Evolutionary conservation across 139 green algal species (phyloP).

Genomic region (Volvox africanus): DNA sequence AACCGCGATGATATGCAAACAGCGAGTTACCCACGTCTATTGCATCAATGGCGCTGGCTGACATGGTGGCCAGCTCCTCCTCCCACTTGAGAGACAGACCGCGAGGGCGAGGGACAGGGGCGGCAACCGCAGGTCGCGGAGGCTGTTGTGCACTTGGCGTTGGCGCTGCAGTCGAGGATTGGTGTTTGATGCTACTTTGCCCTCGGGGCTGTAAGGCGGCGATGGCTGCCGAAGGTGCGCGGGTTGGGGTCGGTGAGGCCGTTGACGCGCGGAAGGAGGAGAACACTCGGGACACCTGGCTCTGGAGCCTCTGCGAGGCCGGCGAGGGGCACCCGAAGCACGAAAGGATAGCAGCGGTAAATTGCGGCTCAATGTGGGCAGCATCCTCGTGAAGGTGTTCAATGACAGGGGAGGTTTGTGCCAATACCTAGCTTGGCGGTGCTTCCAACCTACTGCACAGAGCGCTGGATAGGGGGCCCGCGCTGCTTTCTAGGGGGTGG

Average conservation of each 20-base stretch:
- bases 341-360: too few relatives aligned
- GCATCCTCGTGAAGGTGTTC: too few relatives aligned
- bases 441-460: too few relatives aligned
- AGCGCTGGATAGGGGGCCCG: too few relatives aligned
- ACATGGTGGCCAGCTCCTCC: neutral
- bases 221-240: neutral
- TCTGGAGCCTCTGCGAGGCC: neutral
- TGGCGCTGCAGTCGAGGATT: neutral
- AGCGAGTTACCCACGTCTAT: conserved; percentile 8
- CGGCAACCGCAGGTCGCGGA: neutral
- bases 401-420: too few relatives aligned
- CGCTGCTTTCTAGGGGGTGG: too few relatives aligned
- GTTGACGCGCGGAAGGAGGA: neutral
- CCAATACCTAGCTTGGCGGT: too few relatives aligned
- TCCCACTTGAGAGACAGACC: conserved; percentile 13
- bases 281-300: conserved; percentile 8
- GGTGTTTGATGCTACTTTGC: neutral
- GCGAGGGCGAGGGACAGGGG: neutral
- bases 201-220: neutral
- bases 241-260: neutral
- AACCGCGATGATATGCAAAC: too few relatives aligned
- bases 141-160: neutral
- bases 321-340: neutral
- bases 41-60: neutral
- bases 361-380: too few relatives aligned